Evolutionary conservation across 768 basidiomycete genomes (phyloP).

Genomic region (Trametes maxima): DNA sequence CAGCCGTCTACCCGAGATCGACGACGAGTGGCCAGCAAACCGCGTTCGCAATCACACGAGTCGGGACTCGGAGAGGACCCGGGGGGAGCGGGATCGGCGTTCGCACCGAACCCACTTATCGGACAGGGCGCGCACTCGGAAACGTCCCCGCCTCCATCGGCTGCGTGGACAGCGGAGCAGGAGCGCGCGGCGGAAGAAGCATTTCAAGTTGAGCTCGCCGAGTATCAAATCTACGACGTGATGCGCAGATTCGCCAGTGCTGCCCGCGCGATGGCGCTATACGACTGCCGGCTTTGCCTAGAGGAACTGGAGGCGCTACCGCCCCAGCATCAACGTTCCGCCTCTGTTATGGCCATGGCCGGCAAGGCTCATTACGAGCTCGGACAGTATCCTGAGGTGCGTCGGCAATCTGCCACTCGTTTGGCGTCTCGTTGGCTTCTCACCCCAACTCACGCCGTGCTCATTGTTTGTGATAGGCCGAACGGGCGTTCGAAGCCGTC

Average conservation of each 20-base stretch:
- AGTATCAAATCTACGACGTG: slow-evolving; percentile 80
- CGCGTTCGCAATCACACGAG: slow-evolving; percentile 59
- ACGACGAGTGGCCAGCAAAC: slow-evolving; percentile 55
- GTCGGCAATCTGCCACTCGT: slow-evolving; percentile 32
- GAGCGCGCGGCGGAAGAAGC: slow-evolving; percentile 74
- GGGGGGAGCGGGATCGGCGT: slow-evolving; percentile 48
- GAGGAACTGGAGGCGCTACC: slow-evolving; percentile 79
- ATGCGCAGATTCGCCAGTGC: slow-evolving; percentile 83
- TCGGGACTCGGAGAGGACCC: slow-evolving; percentile 75
- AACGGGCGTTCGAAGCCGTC: slow-evolving; percentile 83
- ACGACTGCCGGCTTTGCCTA: slow-evolving; percentile 75
- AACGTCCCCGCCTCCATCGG: slow-evolving; percentile 61
- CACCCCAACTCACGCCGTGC: slow-evolving; percentile 26
- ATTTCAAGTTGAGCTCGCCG: slow-evolving; percentile 73
- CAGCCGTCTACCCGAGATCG: slow-evolving; percentile 53
- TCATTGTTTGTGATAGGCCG: slow-evolving; percentile 56
- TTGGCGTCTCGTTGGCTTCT: background rate
- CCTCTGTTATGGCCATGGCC: slow-evolving; percentile 79
- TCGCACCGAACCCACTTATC: slow-evolving; percentile 51
- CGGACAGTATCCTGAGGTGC: slow-evolving; percentile 84
- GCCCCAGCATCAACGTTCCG: slow-evolving; percentile 67
- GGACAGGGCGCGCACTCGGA: slow-evolving; percentile 45
- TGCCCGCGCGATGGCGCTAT: slow-evolving; percentile 70
- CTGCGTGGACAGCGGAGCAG: slow-evolving; percentile 62
- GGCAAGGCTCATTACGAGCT: slow-evolving; percentile 90